Evolutionary conservation across 257 asterid species (phyloP).

Genomic region (Nicotiana knightiana): DNA sequence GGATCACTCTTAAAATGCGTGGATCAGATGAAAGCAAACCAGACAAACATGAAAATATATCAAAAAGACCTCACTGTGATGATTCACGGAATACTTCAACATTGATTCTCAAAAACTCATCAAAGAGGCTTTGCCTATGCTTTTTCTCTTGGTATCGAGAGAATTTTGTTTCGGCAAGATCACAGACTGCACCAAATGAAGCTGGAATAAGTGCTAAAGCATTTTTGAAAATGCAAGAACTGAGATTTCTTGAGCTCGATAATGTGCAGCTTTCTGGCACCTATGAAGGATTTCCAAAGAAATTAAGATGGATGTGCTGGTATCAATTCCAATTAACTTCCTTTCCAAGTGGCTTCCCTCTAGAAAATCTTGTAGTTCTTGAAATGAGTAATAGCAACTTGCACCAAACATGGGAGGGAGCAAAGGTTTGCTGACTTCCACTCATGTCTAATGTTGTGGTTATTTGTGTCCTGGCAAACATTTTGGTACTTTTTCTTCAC

Average conservation of each 20-base stretch:
- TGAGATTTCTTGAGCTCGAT: constrained; percentile 8
- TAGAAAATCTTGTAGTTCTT: constrained; percentile 14
- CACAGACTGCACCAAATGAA: neutral
- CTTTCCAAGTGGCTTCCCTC: constrained; percentile 8
- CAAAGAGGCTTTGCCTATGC: neutral
- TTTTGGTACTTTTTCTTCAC: neutral
- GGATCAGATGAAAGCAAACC: neutral
- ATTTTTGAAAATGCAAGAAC: constrained; percentile 5
- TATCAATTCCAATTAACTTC: neutral
- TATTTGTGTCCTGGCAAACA: neutral
- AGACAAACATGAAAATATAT: neutral
- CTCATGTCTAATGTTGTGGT: neutral
- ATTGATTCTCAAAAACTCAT: neutral
- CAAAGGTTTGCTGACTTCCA: constrained; percentile 7
- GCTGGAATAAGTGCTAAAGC: neutral
- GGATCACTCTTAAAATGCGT: constrained; percentile 7
- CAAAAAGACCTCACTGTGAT: neutral
- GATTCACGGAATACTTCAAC: neutral
- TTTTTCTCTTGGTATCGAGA: neutral
- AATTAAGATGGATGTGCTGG: constrained; percentile 16
- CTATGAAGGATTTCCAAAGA: constrained; percentile 13
- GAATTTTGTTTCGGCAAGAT: neutral
- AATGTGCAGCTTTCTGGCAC: constrained; percentile 7
- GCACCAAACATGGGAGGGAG: constrained; percentile 15
- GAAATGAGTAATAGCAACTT: constrained; percentile 15